Percentiles rank a stretch among this genome's conserved stretches.
Evolutionary conservation across 441 rosid species (phyloP).

Genomic region (Erodium moschatum): DNA sequence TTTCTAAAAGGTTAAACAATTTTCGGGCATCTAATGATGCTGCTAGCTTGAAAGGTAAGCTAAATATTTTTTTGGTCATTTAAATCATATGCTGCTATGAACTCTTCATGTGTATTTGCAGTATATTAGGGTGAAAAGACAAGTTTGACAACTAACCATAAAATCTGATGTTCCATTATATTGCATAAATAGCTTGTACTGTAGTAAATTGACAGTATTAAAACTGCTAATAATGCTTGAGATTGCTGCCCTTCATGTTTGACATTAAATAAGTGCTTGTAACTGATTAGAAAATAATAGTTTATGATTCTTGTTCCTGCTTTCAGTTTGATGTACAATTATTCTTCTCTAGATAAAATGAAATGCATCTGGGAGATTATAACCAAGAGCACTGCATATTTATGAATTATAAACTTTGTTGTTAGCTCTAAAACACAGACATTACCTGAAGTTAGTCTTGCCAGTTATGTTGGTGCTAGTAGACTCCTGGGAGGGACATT

Average conservation of each 20-base stretch:
- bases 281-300: neutral
- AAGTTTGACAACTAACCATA: neutral
- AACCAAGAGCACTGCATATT: too few species aligned
- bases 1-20: constrained; percentile 69
- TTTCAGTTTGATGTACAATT: neutral
- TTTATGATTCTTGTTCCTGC: neutral
- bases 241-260: neutral
- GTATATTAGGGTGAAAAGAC: neutral
- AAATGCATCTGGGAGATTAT: too few species aligned
- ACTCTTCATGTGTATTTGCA: neutral
- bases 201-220: neutral
- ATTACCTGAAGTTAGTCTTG: too few species aligned
- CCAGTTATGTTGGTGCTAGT: too few species aligned
- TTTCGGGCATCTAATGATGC: constrained; percentile 52
- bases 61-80: neutral
- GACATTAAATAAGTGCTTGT: neutral
- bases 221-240: neutral
- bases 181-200: neutral
- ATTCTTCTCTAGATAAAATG: neutral
- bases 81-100: neutral
- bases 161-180: neutral
- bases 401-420: too few species aligned
- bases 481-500: too few species aligned
- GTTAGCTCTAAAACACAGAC: too few species aligned
- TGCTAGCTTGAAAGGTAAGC: constrained; percentile 58